phyloP scores from a whole-genome alignment of 2,329 filamentous ascomycete species.

The Tothia fuscella region DNA sequence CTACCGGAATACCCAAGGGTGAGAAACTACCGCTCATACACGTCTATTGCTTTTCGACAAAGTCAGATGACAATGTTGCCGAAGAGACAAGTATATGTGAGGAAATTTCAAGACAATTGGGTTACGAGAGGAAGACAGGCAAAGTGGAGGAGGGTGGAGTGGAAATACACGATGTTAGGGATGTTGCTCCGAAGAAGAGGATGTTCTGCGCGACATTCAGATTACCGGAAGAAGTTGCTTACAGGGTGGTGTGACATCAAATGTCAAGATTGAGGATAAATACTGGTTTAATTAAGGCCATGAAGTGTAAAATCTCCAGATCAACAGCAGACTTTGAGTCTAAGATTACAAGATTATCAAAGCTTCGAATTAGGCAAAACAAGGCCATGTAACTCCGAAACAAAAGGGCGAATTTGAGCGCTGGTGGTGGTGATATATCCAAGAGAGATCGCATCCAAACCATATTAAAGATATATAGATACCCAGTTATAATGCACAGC shows the following conservation, averaged over 20 bases:
- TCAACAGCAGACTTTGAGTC: too few species aligned
- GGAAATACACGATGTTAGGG: slow-evolving; percentile 54
- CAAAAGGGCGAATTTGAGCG: too few species aligned
- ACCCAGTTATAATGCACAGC: too few species aligned
- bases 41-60: slow-evolving; percentile 86
- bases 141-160: slow-evolving; percentile 49
- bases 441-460: too few species aligned
- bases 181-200: slow-evolving; percentile 85
- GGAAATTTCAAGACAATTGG: slow-evolving; percentile 51
- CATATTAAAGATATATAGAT: too few species aligned
- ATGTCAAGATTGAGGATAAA: too few species aligned
- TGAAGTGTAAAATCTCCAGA: too few species aligned
- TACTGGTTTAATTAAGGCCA: too few species aligned
- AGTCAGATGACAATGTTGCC: slow-evolving; percentile 61
- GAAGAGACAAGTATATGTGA: slow-evolving; percentile 49
- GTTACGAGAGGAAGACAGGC: slow-evolving; percentile 43
- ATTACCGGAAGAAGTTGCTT: slow-evolving; percentile 71
- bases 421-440: too few species aligned
- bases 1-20: slow-evolving; percentile 19
- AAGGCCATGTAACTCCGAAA: too few species aligned
- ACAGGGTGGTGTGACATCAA: not conserved
- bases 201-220: slow-evolving; percentile 97
- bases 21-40: slow-evolving; percentile 69
- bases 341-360: too few species aligned
- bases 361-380: too few species aligned